Evolutionary conservation across 768 basidiomycete species (phyloP), one percentile per base, ranked within the genome.

Genomic region (Leucosporidium creatinivorum): DNA sequence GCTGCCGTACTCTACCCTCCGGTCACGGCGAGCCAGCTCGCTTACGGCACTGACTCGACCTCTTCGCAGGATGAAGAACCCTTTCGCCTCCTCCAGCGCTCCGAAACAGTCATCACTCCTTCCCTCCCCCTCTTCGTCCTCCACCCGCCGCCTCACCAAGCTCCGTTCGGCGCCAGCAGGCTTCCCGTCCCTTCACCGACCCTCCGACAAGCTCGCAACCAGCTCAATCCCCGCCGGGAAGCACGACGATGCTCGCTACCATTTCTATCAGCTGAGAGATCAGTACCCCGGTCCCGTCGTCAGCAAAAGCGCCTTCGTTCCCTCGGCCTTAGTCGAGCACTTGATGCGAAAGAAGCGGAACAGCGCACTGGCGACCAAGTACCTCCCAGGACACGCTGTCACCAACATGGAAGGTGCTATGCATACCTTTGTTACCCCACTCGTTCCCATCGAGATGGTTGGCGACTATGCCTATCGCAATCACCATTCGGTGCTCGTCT

Each of bases 341-440:
- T 64, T 74, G 1, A 65, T 74, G 63, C 60, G 63, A 23, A 60
- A 68, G 60, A 74, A 74, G 69, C 63, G 68, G 26, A 54, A 68
- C 62, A 33, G 58, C 21, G 73, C 73, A 4, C 56, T 74, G 36
- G 58, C 58, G 23, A 61, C 62, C 58, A 74, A 74, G 65, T 74
- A 67, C 50, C 49, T 61, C 13, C 13, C 30, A 0, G 60, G 63
- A 1, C 52, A 49, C 4, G 61, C 57, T 12, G 66, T 72, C 52
- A 72, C 73, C 10, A 74, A 74, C 56, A 68, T 56, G 61, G 70
- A 74, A 36, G 73, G 58, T 5, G 68, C 65, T 15, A 19, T 72
- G 30, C 73, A 74, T 39, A 63, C 65, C 13, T 74, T 69, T 62
- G 65, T 69, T 19, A 69, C 66, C 13, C 65, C 73, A 1, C 61